phyloP scores from a whole-genome alignment of 441 rosid genomes.

The Euphorbia schlechtendalii region DNA sequence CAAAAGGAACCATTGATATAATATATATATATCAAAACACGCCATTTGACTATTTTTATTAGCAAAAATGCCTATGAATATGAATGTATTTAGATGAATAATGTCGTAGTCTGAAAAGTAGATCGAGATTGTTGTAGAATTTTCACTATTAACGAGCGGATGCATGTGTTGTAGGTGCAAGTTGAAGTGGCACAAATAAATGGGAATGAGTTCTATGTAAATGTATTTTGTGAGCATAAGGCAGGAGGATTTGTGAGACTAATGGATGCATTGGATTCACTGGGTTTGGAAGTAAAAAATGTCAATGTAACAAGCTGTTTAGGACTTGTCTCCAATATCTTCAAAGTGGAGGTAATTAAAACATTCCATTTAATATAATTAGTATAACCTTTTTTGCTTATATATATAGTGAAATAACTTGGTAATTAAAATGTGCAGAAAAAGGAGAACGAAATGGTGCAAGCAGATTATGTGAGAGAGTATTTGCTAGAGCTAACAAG shows the following conservation, averaged over 20 bases:
- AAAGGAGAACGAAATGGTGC: slow-evolving; percentile 61
- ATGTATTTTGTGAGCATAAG: slow-evolving; percentile 81
- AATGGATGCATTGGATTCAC: slow-evolving; percentile 74
- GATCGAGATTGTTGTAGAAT: too few relatives aligned
- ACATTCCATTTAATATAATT: too few relatives aligned
- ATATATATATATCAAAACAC: too few relatives aligned
- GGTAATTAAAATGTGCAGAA: too few relatives aligned
- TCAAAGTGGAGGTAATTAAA: slow-evolving; percentile 70
- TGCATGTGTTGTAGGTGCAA: slow-evolving; percentile 53
- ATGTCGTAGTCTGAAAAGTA: too few relatives aligned
- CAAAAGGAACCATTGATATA: too few relatives aligned
- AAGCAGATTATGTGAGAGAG: slow-evolving; percentile 71
- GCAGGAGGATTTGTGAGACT: slow-evolving; percentile 74
- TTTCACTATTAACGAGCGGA: too few relatives aligned
- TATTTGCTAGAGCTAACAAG: slow-evolving; percentile 66
- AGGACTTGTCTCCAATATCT: slow-evolving; percentile 79
- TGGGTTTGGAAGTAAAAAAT: slow-evolving; percentile 76
- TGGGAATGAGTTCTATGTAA: slow-evolving; percentile 76
- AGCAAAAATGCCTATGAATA: too few relatives aligned
- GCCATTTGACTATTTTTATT: too few relatives aligned
- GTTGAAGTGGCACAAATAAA: slow-evolving; percentile 84
- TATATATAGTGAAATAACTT: too few relatives aligned
- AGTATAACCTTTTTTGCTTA: too few relatives aligned
- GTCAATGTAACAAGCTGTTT: slow-evolving; percentile 69
- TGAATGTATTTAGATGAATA: too few relatives aligned